Percentiles rank a stretch among this genome's conserved stretches.
Evolutionary conservation across 164 flowering plant species (phyloP).

Genomic region (Stephania yunnanensis): DNA sequence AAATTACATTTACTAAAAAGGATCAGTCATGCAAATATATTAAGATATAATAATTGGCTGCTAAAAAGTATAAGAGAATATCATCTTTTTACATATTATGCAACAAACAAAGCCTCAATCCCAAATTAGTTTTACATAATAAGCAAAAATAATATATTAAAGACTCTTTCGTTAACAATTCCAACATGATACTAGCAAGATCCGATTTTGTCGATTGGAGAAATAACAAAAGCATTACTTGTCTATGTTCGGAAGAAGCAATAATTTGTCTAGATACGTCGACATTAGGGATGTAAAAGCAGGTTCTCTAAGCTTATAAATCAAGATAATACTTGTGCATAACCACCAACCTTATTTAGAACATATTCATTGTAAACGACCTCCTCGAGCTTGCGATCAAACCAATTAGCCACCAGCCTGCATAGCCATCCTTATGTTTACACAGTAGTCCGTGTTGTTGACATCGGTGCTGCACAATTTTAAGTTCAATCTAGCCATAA

Average conservation of each 20-base stretch:
- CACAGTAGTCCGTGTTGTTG: constrained; percentile 83
- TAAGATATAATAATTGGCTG: neutral
- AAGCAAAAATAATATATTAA: neutral
- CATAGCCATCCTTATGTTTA: constrained; percentile 95
- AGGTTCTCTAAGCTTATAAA: neutral
- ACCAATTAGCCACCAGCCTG: constrained; percentile 91
- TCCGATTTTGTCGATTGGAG: neutral
- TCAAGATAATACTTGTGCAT: neutral
- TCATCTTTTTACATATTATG: neutral
- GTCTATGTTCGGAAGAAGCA: neutral
- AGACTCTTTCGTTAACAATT: neutral
- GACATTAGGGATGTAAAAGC: neutral
- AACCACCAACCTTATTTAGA: constrained; percentile 65
- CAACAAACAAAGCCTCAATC: too few relatives aligned
- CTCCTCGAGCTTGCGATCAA: constrained; percentile 98
- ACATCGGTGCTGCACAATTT: constrained; percentile 95
- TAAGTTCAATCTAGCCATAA: constrained; percentile 82
- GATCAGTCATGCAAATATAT: neutral
- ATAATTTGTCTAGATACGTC: neutral
- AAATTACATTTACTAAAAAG: neutral
- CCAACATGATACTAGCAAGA: neutral
- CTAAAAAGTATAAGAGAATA: neutral
- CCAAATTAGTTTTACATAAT: neutral
- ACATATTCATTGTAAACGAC: constrained; percentile 95
- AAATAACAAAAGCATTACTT: neutral